Evolutionary conservation across 1,284 basidiomycete species (phyloP).

Genomic region (Pseudozyma pruni): DNA sequence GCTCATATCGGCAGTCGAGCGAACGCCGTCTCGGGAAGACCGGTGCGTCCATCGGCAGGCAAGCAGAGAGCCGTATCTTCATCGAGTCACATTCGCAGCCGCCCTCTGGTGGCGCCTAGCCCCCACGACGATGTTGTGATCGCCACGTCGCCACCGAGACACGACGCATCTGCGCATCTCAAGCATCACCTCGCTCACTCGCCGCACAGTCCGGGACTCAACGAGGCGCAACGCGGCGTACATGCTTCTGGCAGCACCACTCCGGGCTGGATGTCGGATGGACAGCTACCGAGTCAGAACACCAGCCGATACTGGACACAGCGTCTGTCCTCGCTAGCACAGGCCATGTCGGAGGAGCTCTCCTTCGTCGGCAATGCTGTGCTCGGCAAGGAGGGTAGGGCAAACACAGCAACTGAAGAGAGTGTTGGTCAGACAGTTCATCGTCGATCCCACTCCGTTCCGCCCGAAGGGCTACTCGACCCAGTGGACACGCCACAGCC

Average conservation of each 20-base stretch:
- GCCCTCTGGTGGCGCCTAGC: conserved; percentile 18
- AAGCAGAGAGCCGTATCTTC: conserved; percentile 35
- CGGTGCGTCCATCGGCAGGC: conserved; percentile 7
- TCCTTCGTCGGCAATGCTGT: conserved; percentile 24
- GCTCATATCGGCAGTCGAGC: neutral
- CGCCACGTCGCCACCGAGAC: conserved; percentile 37
- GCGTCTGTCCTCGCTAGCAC: conserved; percentile 30
- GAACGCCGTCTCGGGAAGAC: conserved; percentile 4
- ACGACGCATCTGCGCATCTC: conserved; percentile 23
- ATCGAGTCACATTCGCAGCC: conserved; percentile 19
- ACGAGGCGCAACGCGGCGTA: neutral
- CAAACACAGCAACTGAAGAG: neutral
- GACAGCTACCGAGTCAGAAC: conserved; percentile 10
- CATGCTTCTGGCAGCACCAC: conserved; percentile 19
- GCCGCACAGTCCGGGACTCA: conserved; percentile 4
- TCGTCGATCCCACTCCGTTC: conserved; percentile 12
- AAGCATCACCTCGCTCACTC: conserved; percentile 32
- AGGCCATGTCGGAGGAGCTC: conserved; percentile 39
- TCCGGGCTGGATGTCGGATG: conserved; percentile 33
- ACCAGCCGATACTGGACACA: conserved; percentile 44
- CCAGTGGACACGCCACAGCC: no score
- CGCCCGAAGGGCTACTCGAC: neutral
- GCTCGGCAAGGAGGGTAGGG: conserved; percentile 14
- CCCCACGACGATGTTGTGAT: conserved; percentile 22
- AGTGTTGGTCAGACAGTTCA: neutral